Evolutionary conservation across 305 asterid genomes (phyloP), one percentile per base, ranked within the genome.

Genomic region (Fraxinus angustifolia): DNA sequence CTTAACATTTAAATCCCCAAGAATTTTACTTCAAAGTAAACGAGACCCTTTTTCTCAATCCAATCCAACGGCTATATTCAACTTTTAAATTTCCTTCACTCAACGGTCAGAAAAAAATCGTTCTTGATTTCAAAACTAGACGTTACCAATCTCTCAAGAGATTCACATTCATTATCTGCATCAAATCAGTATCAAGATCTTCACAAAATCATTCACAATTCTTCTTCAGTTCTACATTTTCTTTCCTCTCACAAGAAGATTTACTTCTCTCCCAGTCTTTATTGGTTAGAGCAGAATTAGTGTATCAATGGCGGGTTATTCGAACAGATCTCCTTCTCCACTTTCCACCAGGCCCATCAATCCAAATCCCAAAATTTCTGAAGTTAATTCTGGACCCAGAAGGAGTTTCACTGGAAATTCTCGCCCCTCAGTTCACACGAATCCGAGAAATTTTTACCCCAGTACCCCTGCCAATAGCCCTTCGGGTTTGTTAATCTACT

Each of bases 381-480:
- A 93, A 34, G 79, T 65, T 62, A 87, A 79, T 79, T 75, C 91
- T 1, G 62, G 87, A 21, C 34, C 73, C 23, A 90, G 98, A 58
- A 87, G 91, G 80, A 92, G 98, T 78, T 93, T 93, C 82, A 90
- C 74, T 38, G 93, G 91, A 33, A 75, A 78, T 68, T 30, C 85
- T 28, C 85, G 88, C 77, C 98, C 98, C 77, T 88, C 91, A 1
- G 42, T 79, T 81, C 88, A 90, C 81, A 80, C 91, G 1, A 91
- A 88, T 75, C 87, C 90, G 2, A 88, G 89, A 50, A 84, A 91
- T 38, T 71, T 90, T 10, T 90, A 85, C 56, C 94, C 96, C 2
- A 56, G 17, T 8, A 92, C 98, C 3, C 97, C 98, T 71, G 94
- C 93, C 5, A 95, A 93, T 62, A 93, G 95, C 85, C 98, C 98